Base-by-base conservation (phyloP, 2,329 filamentous ascomycete species). In the Penicillium sp. region DNA sequence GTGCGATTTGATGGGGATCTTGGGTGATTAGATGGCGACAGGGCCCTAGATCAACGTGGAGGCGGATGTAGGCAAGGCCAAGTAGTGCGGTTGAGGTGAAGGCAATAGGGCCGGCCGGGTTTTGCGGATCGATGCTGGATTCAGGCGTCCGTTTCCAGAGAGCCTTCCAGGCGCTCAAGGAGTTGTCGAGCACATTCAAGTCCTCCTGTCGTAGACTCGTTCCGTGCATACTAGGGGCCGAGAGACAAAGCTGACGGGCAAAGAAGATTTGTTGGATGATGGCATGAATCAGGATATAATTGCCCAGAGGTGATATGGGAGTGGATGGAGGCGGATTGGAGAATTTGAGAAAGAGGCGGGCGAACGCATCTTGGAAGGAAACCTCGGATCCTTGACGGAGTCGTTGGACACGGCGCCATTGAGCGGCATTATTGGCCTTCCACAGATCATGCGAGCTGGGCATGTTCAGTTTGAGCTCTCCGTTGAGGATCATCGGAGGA, bases 181-280 rank as follows among this genome's bases (percentile, higher is more conserved):
- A 75, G 24, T 60, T 63, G 43, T 78, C 75, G 38, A 79, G 60
- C 2, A 65, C 61, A 11, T 67, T 61, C 25, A 75, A 60, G 49
- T 76, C 72, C 34, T 76, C 74, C 9, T 63, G 62, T 29, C 73
- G 64, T 18, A 75, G 52, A 47, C 70, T 72, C 3, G 69, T 70
- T 9, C 69, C 69, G 11, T 66, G 64, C 56, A 73, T 67, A 32
- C 60, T 63, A 27, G 73, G 72, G 26, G 72, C 69, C 12, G 70
- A 73, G 24, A 74, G 65, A 39, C 72, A 74, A 7, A 75, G 63
- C 51, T 76, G 72, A 38, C 76, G 69, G 9, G 75, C 73, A 41
- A 77, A 71, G 52, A 76, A 78, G 38, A 79, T 76, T 44, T 78
- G 74, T 53, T 78, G 74, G 9, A 78, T 72, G n/a, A 80, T 65